Base-by-base conservation (phyloP, 2,329 filamentous ascomycete genomes). In the Pyrenophora seminiperda region DNA sequence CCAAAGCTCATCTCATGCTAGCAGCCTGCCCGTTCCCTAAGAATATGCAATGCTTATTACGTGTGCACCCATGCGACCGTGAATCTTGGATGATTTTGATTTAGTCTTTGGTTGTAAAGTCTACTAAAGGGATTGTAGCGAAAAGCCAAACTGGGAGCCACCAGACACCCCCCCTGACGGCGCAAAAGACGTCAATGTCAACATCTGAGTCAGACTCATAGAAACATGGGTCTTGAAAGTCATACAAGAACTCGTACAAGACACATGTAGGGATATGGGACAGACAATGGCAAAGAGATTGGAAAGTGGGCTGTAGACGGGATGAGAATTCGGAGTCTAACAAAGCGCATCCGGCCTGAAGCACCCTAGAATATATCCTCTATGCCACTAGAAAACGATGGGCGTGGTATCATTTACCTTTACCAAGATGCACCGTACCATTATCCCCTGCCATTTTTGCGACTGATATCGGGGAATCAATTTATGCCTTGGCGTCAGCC, bases 401-500 rank as follows among this genome's bases (percentile, higher is more conserved):
- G 66, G 59, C 47, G 58, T 61, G 52, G 61, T 58, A 64, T 65
- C 61, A 58, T 63, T 56, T 51, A 56, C 59, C 62, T 61, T 56
- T 65, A 61, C 66, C 65, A 67, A 66, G 58, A 63, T 65, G 63
- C 65, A 70, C 68, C 62, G 59, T 62, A 58, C 60, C 62, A 56
- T 62, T 44, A 66, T 22, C 62, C 63, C 61, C 53, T 52, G 54
- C 60, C 64, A 63, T 59, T 68, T 70, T 71, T 68, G 59, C 63
- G 63, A 63, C 54, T 62, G 56, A 54, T 53, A 54, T 58, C 51
- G 45, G 36, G 40, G 51, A 56, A 48, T 54, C 52, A 51, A 53
- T 60, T 57, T 73, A 73, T 65, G 69, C 69, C 85, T 90, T 91
- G 67, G 83, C 76, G 81, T 91, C 90, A 53, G 78, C 74, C 53